phyloP scores from a whole-genome alignment of 2,329 filamentous ascomycete species.

The Hymenotorrendiella dingleyae region DNA sequence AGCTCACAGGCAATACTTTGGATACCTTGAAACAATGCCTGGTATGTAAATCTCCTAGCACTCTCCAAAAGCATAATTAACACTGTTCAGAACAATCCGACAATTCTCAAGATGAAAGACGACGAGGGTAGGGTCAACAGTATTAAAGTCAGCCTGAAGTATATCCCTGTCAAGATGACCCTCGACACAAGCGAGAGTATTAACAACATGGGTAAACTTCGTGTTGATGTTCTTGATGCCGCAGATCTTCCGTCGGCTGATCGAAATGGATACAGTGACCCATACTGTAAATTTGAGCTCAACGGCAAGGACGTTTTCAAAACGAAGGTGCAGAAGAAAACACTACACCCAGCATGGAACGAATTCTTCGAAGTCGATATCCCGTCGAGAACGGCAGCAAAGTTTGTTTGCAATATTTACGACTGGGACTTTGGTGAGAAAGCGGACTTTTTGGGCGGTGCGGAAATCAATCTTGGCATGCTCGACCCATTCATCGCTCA shows the following conservation, averaged over 20 bases:
- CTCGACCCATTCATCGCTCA: slow-evolving; percentile 81
- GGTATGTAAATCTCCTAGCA: slow-evolving; percentile 45
- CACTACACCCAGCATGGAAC: slow-evolving; percentile 89
- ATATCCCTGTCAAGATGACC: slow-evolving; percentile 88
- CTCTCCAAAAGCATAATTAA: too few relatives aligned
- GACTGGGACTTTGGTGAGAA: slow-evolving; percentile 98
- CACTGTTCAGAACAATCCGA: slow-evolving; percentile 71
- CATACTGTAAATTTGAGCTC: slow-evolving; percentile 90
- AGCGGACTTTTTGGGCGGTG: slow-evolving; percentile 79
- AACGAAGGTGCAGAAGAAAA: slow-evolving; percentile 96
- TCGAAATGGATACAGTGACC: slow-evolving; percentile 93
- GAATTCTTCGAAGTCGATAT: slow-evolving; percentile 86
- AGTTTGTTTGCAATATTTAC: slow-evolving; percentile 78
- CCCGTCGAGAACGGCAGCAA: slow-evolving; percentile 75
- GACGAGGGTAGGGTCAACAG: slow-evolving; percentile 70
- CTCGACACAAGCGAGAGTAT: slow-evolving; percentile 94
- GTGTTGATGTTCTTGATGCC: slow-evolving; percentile 87
- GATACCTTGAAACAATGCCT: slow-evolving; percentile 83
- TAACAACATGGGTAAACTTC: slow-evolving; percentile 95
- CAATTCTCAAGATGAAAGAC: slow-evolving; percentile 71
- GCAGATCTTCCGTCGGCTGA: slow-evolving; percentile 87
- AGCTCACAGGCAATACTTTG: slow-evolving; percentile 76
- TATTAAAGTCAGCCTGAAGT: slow-evolving; percentile 88
- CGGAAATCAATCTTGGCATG: slow-evolving; percentile 67
- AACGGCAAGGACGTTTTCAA: slow-evolving; percentile 90